Conservation (phyloP, 129 eudicot species). For the Flaveria robusta region DNA sequence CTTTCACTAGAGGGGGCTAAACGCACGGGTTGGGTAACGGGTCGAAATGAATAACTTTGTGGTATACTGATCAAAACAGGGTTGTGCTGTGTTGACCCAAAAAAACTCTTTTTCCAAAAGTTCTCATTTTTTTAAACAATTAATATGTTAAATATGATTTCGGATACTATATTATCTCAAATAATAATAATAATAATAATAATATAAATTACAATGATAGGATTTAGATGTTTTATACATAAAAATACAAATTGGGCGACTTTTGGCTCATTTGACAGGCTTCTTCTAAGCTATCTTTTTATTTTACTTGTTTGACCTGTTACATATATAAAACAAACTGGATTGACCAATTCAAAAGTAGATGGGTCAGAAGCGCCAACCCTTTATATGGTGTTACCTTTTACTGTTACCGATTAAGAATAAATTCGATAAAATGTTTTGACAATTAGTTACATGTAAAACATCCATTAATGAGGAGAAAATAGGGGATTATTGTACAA, state of each 20-base stretch:
- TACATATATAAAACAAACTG: neutral
- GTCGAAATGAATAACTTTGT: neutral
- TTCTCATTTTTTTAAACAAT: neutral
- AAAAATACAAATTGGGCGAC: neutral
- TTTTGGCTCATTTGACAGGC: neutral
- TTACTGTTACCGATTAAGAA: neutral
- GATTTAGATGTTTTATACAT: constrained; percentile 6
- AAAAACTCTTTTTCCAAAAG: neutral
- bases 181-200: neutral
- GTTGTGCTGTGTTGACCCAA: neutral
- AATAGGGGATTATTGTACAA: neutral
- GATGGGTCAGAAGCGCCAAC: neutral
- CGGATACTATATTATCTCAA: neutral
- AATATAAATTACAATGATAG: neutral
- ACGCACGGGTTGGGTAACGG: neutral
- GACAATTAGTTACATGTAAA: neutral
- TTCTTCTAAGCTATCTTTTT: neutral
- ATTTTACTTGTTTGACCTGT: neutral
- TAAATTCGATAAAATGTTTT: too few relatives aligned
- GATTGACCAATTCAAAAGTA: neutral
- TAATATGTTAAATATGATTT: neutral
- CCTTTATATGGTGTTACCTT: neutral
- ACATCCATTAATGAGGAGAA: constrained; percentile 2
- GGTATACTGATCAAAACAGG: neutral
- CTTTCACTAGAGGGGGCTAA: neutral